phyloP scores from a whole-genome alignment of 352 stramenopile genomes.

The Pythium periplocum region DNA sequence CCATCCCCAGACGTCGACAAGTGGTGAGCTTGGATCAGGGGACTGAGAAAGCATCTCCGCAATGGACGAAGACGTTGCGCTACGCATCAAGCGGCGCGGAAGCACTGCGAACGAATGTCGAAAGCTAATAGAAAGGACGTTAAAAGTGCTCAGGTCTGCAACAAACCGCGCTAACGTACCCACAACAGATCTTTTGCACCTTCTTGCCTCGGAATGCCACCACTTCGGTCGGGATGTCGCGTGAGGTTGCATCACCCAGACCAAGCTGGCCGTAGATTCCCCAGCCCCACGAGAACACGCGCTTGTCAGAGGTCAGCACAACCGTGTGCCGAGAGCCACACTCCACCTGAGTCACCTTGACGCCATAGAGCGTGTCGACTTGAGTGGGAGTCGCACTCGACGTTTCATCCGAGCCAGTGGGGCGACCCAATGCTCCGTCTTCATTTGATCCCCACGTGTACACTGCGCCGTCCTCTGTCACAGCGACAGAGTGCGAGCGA shows the following conservation, averaged over 20 bases:
- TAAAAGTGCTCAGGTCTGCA: neutral
- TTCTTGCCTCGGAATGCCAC: slow-evolving; percentile 20
- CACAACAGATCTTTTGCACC: slow-evolving; percentile 24
- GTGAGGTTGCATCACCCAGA: slow-evolving; percentile 22
- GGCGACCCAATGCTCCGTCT: slow-evolving; percentile 28
- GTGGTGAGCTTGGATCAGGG: neutral
- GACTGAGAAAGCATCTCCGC: slow-evolving; percentile 5
- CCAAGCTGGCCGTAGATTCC: slow-evolving; percentile 37
- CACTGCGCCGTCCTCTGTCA: slow-evolving; percentile 29
- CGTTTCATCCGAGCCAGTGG: slow-evolving; percentile 6
- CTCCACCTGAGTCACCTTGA: slow-evolving; percentile 20
- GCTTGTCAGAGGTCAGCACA: slow-evolving; percentile 19
- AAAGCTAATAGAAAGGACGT: slow-evolving; percentile 9
- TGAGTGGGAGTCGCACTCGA: slow-evolving; percentile 10
- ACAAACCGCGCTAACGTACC: slow-evolving; percentile 6
- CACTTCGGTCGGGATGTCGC: slow-evolving; percentile 20
- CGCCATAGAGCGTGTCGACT: slow-evolving; percentile 13
- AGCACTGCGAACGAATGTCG: slow-evolving; percentile 26
- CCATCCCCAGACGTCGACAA: slow-evolving; percentile 29
- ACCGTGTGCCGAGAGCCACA: slow-evolving; percentile 40
- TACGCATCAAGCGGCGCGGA: slow-evolving; percentile 13
- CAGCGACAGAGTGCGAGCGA: slow-evolving; percentile 67
- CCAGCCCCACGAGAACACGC: slow-evolving; percentile 36
- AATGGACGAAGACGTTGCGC: slow-evolving; percentile 15
- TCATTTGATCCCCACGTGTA: slow-evolving; percentile 36